phyloP scores from a whole-genome alignment of 257 asterid species.

The Parsonsia alboflavescens region DNA sequence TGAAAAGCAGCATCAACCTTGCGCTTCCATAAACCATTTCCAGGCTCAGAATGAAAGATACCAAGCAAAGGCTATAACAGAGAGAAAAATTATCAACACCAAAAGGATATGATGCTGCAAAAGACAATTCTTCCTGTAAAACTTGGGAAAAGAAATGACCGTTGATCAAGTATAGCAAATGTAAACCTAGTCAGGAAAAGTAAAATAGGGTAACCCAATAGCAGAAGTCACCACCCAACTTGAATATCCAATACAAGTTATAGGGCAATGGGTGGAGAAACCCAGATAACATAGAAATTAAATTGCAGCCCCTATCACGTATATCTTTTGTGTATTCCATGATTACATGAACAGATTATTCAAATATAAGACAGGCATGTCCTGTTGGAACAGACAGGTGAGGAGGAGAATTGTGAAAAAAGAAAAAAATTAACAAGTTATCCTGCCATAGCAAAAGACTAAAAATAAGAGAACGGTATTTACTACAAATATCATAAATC shows the following conservation, averaged over 20 bases:
- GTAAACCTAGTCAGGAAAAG: background rate
- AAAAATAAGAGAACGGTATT: background rate
- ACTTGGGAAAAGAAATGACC: background rate
- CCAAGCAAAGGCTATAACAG: slow-evolving; percentile 76
- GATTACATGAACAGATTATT: background rate
- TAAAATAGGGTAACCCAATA: background rate
- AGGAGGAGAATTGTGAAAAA: background rate
- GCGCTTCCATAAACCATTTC: slow-evolving; percentile 82
- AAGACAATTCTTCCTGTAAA: background rate
- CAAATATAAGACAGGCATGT: background rate
- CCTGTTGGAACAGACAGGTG: background rate
- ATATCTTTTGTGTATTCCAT: background rate
- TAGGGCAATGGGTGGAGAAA: background rate
- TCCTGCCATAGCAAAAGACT: background rate
- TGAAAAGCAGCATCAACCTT: slow-evolving; percentile 74
- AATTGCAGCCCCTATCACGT: too few relatives aligned
- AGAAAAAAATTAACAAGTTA: background rate
- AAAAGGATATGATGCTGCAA: background rate
- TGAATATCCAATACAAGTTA: background rate
- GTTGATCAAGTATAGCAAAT: background rate
- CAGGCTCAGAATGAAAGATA: slow-evolving; percentile 70
- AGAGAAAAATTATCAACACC: slow-evolving; percentile 5
- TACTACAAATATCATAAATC: background rate
- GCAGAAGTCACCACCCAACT: background rate
- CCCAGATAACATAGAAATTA: background rate